Evolutionary conservation across 768 basidiomycete genomes (phyloP), one percentile per base, ranked within the genome.

Genomic region (Pleurotus citrinopileatus): DNA sequence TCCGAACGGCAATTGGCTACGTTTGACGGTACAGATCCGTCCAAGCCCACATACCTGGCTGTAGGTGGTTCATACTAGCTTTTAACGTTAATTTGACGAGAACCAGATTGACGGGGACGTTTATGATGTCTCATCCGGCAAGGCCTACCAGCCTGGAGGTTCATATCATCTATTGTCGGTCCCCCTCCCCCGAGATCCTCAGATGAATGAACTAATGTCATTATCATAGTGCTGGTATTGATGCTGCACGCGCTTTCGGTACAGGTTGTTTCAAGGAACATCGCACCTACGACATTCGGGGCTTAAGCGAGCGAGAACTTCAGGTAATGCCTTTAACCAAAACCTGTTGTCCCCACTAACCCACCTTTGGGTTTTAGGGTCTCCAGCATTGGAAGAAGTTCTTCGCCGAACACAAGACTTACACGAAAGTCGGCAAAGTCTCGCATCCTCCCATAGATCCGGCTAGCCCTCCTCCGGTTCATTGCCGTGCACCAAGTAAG

Each of bases 181-280:
- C 47, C 40, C 37, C 53, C 52, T 43, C 53, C 60, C 40, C 58
- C 20, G 13, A 9, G 28, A 42, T 12, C 46, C 40, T 57, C 53
- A 48, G 44, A 59, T 62, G 53, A 55, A 64, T 53, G 57, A 53
- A 61, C 59, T 50, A 42, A 62, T 52, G 42, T 42, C 45, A 54
- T 54, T 54, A 57, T 32, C 62, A 77, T 62, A 78, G 90, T 70
- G 86, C 91, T 58, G 94, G 95, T 10, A 70, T 79, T 50, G 94
- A 98, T 68, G 93, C 91, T n/a, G 89, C 91, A 23, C 77, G 95
- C 60, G 89, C 94, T 0, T 98, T 93, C 68, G 91, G 82, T 42
- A 98, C 95, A 2, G 94, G 94, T 8, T 98, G 95, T 67, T 97
- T 98, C 75, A 79, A 84, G 61, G 83, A 83, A 3, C 95, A 98